Evolutionary conservation across 768 basidiomycete species (phyloP), one percentile per base, ranked within the genome.

Genomic region (Crassisporium funariophilum): DNA sequence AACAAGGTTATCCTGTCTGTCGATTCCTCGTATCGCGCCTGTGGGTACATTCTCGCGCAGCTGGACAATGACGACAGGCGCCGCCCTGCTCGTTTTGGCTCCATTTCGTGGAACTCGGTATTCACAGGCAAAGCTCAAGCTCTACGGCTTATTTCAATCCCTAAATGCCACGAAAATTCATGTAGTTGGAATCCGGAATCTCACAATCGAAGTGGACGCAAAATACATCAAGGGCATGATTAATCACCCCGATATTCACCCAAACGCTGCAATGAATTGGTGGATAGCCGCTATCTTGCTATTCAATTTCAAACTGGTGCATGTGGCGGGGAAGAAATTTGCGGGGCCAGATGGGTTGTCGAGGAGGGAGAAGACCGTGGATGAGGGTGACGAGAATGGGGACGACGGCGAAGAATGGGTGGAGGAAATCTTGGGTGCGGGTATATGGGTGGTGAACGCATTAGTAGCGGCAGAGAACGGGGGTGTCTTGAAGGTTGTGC

Each of bases 151-250:
- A 1, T 68, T 61, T 36, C 42, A 49, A 0, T 56, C 55, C 0
- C 56, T 70, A 1, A 46, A 50, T 2, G 55, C 59, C 0, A 29
- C 48, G 9, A 17, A 54, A 1, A 34, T 67, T 0, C 63, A 55
- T 29, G 42, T 69, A 2, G 52, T 69, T 21, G 57, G 70, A 0
- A 49, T 67, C 0, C 35, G 40, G 2, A 54, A 57, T 12, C 50
- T 64, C 2, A 38, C 50, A 1, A 54, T 66, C 4, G 65, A 70
- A 27, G 59, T 65, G 0, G 63, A 68, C 40, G 65, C 66, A 11
- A 58, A 58, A 22, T 74, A 68, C 24, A 59, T 69, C 29, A 60
- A 61, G 35, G 63, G 64, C 5, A 69, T 69, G 67, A 21, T 64
- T 17, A 63, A 61, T 16, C 56, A 66, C 29, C 68, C 61, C 0